phyloP scores from a whole-genome alignment of 2,329 filamentous ascomycete species.

The Phaeosphaeriaceae sp. region DNA sequence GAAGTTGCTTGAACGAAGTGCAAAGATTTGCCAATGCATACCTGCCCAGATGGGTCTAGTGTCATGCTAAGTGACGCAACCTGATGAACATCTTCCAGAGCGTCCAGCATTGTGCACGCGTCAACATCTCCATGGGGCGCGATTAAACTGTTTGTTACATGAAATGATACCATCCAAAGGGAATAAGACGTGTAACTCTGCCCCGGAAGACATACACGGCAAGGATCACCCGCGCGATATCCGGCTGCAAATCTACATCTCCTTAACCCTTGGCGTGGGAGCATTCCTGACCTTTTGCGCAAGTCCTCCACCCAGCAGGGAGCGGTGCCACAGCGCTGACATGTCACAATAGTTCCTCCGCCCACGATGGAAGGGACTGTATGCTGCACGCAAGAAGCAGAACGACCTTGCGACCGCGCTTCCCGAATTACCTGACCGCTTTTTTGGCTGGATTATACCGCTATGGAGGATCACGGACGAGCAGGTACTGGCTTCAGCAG shows the following conservation, averaged over 20 bases:
- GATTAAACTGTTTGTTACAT: conserved; percentile 10
- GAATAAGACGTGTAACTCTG: conserved; percentile 22
- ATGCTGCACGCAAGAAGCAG: conserved; percentile 84
- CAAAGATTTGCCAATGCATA: background rate
- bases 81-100: background rate
- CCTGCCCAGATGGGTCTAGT: background rate
- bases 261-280: conserved; percentile 70
- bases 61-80: background rate
- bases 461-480: conserved; percentile 86
- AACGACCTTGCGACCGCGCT: conserved; percentile 69
- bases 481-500: conserved; percentile 86
- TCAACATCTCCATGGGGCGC: conserved; percentile 13
- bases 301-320: conserved; percentile 42
- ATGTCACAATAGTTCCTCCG: conserved; percentile 70
- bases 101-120: background rate
- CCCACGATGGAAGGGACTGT: conserved; percentile 89
- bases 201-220: conserved; percentile 39
- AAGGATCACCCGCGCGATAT: conserved; percentile 53
- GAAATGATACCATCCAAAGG: conserved; percentile 23
- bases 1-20: background rate
- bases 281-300: conserved; percentile 82
- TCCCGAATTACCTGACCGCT: conserved; percentile 80
- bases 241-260: conserved; percentile 73
- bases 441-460: conserved; percentile 92
- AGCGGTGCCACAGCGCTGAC: conserved; percentile 28